Evolutionary conservation across 257 asterid genomes (phyloP), one percentile per base, ranked within the genome.

Genomic region (Galeopsis tetrahit): DNA sequence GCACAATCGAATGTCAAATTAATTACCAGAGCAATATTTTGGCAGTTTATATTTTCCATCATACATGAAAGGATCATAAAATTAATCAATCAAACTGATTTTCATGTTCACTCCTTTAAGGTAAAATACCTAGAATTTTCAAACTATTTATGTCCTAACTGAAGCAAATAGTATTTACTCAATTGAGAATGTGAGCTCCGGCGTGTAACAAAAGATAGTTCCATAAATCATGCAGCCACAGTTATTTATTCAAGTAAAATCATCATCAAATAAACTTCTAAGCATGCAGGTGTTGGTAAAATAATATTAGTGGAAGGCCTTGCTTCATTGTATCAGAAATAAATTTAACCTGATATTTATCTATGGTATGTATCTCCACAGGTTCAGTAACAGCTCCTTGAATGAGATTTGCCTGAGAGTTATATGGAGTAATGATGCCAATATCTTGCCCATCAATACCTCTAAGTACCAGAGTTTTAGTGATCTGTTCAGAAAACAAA

Each of bases 391-490:
- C 85, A 74, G 84, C 75, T 81, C 78, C 87, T 49, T 79, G 85
- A 65, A 91, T 87, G 71, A 88, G 89, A 80, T 88, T 85, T 70
- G 89, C 90, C 86, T 91, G 99, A 75, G 95, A 78, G 81, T 94
- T 94, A 79, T 91, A 94, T 36, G 98, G 98, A 64, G 99, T 91
- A 80, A 94, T 94, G 77, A 94, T 81, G 72, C 98, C 99, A 75
- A 94, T 90, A 34, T 83, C 88, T 70, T 84, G 85, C 73, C 81
- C 90, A 80, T 82, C 83, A 72, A 91, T 84, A 72, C 98, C 97
- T 78, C 91, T 73, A 13, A 68, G 77, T 64, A 88, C 64, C 78
- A 94, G 80, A 55, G 80, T 77, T 64, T 83, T 77, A 66, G 84
- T 66, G 33, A 86, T 83, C 96, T 94, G 68, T 75, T 13, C 58